Evolutionary conservation across 75 land plant genomes (phyloP), one percentile per base, ranked within the genome.

Genomic region (Adiantum capillusveneris): DNA sequence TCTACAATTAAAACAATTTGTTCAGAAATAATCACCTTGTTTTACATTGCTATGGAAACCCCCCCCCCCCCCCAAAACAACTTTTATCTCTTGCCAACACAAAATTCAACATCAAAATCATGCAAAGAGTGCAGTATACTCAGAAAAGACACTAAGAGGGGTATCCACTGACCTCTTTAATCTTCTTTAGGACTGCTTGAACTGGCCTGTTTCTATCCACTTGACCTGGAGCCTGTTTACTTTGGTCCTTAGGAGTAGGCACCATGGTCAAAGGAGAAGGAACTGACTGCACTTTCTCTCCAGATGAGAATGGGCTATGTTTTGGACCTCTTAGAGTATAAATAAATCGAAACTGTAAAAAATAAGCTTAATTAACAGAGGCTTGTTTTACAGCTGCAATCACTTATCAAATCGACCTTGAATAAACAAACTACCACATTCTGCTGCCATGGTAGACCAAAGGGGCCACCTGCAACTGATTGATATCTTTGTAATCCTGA

Each of bases 111-210:
- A n/a, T n/a, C n/a, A n/a, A n/a, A n/a, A n/a, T n/a, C n/a, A n/a
- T n/a, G n/a, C n/a, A n/a, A n/a, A n/a, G n/a, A n/a, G n/a, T n/a
- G n/a, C n/a, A n/a, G n/a, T n/a, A n/a, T n/a, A n/a, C n/a, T n/a
- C n/a, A n/a, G n/a, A n/a, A n/a, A n/a, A n/a, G n/a, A n/a, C n/a
- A n/a, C n/a, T n/a, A 43, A 31, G 17, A 12, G 31, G 12, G 46
- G 3, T 12, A 43, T 39, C 6, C 37, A 20, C 2, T 29, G 36
- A 81, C 92, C 84, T 81, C 81, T 56, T 79, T 83, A 30, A 88
- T 84, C 18, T 52, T 62, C 53, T 86, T 88, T 30, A 78, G 55
- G 27, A 88, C 78, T 51, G 93, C 93, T 73, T 84, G 88, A 62
- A 85, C 88, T 25, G 45, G 72, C 18, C 31, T 41, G 25, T 59